A percentile compares a stretch with the other conserved stretches of the same genome.
These are phyloP conservation scores for Eimeria acervulina DNA, from an alignment of 169 alveolate species.

Conservation along the genomic window DNA sequence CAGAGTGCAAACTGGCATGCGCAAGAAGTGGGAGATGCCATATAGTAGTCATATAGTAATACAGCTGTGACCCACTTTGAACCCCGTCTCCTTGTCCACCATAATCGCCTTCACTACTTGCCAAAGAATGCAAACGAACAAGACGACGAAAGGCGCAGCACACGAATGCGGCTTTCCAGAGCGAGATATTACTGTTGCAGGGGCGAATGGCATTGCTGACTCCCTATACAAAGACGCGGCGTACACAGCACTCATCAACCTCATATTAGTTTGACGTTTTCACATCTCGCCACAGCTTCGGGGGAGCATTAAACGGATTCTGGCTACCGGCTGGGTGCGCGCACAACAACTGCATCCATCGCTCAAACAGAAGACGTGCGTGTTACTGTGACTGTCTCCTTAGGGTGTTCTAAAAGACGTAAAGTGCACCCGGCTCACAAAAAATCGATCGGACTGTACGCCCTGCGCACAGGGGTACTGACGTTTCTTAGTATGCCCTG, in stretches of 20 bases:
- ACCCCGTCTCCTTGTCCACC: constrained; percentile 72
- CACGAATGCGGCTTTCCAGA: constrained; percentile 51
- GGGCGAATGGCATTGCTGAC: constrained; percentile 59
- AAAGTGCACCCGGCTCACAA: background rate
- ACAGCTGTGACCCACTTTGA: constrained; percentile 11
- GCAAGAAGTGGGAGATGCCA: background rate
- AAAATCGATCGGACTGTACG: constrained; percentile 43
- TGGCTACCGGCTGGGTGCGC: background rate
- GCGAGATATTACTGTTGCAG: constrained; percentile 57
- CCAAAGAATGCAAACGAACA: constrained; percentile 68
- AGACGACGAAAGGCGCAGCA: constrained; percentile 61
- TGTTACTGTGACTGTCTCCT: background rate
- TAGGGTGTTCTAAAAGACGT: background rate
- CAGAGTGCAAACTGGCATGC: background rate
- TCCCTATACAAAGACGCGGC: constrained; percentile 40
- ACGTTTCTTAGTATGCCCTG: constrained; percentile 19
- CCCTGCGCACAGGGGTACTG: constrained; percentile 56
- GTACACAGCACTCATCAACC: background rate
- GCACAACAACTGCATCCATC: background rate
- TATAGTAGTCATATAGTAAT: background rate
- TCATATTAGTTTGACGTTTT: background rate
- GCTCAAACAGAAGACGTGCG: background rate
- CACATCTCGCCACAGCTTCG: background rate
- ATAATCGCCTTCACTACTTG: constrained; percentile 72
- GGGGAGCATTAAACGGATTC: background rate